phyloP scores from a whole-genome alignment of 2,329 filamentous ascomycete genomes.

The Penicillium griseofulvum region DNA sequence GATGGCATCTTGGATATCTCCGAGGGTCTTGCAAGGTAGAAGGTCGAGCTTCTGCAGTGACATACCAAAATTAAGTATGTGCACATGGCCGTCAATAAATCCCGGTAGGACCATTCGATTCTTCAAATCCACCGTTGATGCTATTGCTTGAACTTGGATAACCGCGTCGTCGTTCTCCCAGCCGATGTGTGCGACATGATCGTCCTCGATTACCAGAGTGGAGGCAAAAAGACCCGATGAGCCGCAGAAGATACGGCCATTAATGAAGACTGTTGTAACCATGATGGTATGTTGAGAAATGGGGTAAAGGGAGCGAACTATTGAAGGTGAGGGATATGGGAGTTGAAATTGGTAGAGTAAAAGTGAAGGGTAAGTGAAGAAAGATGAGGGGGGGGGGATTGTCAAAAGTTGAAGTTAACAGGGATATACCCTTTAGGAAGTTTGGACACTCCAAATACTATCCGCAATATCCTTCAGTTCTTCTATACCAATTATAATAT shows the following conservation, averaged over 20 bases:
- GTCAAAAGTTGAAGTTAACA: too few relatives aligned
- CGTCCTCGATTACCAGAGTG: conserved; percentile 40
- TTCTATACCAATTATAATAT: too few relatives aligned
- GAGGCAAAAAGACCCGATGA: conserved; percentile 11
- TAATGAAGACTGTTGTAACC: conserved; percentile 21
- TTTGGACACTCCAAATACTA: too few relatives aligned
- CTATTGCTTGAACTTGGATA: conserved; percentile 13
- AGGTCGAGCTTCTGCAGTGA: conserved; percentile 47
- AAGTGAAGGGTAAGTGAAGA: too few relatives aligned
- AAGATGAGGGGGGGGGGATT: too few relatives aligned
- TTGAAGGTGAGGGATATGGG: not conserved
- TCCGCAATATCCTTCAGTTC: too few relatives aligned
- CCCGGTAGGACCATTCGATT: conserved; percentile 43
- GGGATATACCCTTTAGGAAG: too few relatives aligned
- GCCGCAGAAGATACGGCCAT: conserved; percentile 26
- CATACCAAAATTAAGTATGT: conserved; percentile 49
- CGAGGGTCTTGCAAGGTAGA: conserved; percentile 39
- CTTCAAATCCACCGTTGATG: conserved; percentile 32
- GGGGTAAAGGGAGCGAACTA: not conserved
- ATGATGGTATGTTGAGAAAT: not conserved
- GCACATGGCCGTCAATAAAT: conserved; percentile 51
- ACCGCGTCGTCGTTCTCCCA: conserved; percentile 24
- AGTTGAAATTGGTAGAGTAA: too few relatives aligned
- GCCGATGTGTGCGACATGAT: conserved; percentile 44
- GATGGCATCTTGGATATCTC: conserved; percentile 46